A percentile compares a stretch with the other conserved stretches of the same genome.
Conservation (phyloP, 768 basidiomycete species). For the Pisolithus sp. region DNA sequence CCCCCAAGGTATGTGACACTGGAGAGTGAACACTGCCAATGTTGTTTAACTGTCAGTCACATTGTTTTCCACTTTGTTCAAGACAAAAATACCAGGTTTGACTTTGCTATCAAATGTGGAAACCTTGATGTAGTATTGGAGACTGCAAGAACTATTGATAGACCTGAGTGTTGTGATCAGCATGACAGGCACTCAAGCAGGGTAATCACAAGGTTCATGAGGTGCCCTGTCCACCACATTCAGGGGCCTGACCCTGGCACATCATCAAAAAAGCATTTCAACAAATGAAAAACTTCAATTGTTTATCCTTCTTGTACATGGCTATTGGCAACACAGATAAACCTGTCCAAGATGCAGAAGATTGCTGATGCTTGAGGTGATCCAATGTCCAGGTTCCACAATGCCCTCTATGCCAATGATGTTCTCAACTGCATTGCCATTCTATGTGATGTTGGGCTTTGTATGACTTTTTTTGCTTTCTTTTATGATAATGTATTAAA, state of each 20-base stretch:
- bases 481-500: slow-evolving; percentile 6
- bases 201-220: slow-evolving; percentile 83
- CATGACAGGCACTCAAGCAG: slow-evolving; percentile 94
- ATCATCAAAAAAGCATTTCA: slow-evolving; percentile 98
- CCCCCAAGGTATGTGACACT: slow-evolving; percentile 70
- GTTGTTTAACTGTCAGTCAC: slow-evolving; percentile 30
- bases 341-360: slow-evolving; percentile 95
- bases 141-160: slow-evolving; percentile 81
- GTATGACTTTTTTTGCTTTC: slow-evolving; percentile 46
- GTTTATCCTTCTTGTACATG: slow-evolving; percentile 94
- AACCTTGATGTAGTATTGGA: slow-evolving; percentile 96
- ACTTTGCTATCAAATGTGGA: slow-evolving; percentile 96
- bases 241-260: slow-evolving; percentile 31
- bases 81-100: slow-evolving; percentile 95
- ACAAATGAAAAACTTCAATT: slow-evolving; percentile 96
- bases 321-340: slow-evolving; percentile 90
- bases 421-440: slow-evolving; percentile 78
- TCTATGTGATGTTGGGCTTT: slow-evolving; percentile 84
- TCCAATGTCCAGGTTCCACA: slow-evolving; percentile 98
- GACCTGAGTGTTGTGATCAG: slow-evolving; percentile 88
- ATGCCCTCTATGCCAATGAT: slow-evolving; percentile 93
- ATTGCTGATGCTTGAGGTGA: slow-evolving; percentile 94
- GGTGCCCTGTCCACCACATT: slow-evolving; percentile 1
- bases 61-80: slow-evolving; percentile 98
- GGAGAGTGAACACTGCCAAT: neutral